Evolutionary conservation across 345 rosid species (phyloP).

Genomic region (Stellera chamaejasme): DNA sequence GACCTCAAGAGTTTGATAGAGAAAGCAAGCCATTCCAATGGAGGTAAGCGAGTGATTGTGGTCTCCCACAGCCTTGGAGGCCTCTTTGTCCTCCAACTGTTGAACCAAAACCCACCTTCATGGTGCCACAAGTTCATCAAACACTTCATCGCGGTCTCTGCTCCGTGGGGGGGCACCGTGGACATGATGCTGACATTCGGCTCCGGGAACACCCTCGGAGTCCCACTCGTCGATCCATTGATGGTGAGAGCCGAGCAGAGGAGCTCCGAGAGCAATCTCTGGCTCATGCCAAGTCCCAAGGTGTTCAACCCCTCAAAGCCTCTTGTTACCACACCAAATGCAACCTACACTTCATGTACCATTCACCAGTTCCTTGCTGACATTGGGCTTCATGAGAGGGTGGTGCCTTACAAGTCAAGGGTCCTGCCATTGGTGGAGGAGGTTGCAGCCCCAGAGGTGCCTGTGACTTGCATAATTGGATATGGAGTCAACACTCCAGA

Average conservation of each 20-base stretch:
- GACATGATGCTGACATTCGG: constrained; percentile 60
- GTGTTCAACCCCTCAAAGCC: constrained; percentile 28
- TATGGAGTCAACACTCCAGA: constrained; percentile 53
- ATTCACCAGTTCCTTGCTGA: constrained; percentile 37
- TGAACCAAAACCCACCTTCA: constrained; percentile 43
- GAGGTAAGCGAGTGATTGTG: constrained; percentile 65
- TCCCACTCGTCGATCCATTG: constrained; percentile 77
- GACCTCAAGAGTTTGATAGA: constrained; percentile 55
- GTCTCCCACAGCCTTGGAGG: constrained; percentile 89
- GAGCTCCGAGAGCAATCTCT: constrained; percentile 70
- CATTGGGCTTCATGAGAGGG: constrained; percentile 63
- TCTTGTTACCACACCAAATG: constrained; percentile 41
- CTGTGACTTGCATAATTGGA: constrained; percentile 65
- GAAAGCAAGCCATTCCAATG: constrained; percentile 40
- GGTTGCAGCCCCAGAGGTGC: constrained; percentile 36
- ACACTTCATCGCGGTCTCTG: constrained; percentile 66
- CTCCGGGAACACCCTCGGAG: constrained; percentile 57
- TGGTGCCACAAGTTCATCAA: constrained; percentile 63
- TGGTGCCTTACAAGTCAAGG: constrained; percentile 47
- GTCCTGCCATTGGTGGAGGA: constrained; percentile 39
- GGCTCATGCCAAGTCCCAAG: constrained; percentile 69
- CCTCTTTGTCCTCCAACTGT: constrained; percentile 58
- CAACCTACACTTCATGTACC: constrained; percentile 43
- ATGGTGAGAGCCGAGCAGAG: constrained; percentile 65
- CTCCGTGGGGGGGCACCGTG: constrained; percentile 83